Base-by-base conservation (phyloP, 306 rosid species). In the Senna siamea region DNA sequence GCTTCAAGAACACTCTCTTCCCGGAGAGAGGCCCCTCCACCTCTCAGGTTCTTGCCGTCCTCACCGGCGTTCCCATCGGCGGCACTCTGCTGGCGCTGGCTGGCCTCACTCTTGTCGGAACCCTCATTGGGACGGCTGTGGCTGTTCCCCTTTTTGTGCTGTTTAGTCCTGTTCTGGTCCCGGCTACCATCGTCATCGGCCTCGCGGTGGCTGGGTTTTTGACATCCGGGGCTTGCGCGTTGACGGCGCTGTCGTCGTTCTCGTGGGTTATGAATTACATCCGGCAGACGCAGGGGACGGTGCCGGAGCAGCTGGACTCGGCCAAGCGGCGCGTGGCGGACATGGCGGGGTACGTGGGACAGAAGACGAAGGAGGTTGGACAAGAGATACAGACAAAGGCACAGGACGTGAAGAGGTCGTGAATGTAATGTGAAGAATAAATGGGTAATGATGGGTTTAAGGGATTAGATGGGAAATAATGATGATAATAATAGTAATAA, bases 361-460 rank as follows among this genome's bases (percentile, higher is more conserved):
- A 88, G 87, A 95, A 94, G 88, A 86, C 92, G 0, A 89, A 89
- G 86, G 97, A 92, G 2, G 85, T 68, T 5, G 96, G 97, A 17
- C 97, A 89, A 32, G 97, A 89, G 35, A 80, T 87, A 14, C 91
- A 91, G 81, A 47, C 17, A 0, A 93, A 76, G 85, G 82, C 90
- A 10, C 91, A 87, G 4, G 97, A 89, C 18, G 78, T 60, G n/a
- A 90, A 86, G 92, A 85, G 93, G 84, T 44, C 89, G 38, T 57
- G 84, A 86, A 56, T 18, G 10, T 7, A 6, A 15, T 32, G 34
- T 28, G 48, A 53, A 1, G 30, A 1, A 26, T 26, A 26, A 1
- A 20, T 37, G 18, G 55, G 54, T 18, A 47, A 15, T 6, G 23
- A 26, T 26, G 30, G 30, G 37, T 51, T 14, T 2, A 7, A 17